Conservation (phyloP, 2,329 filamentous ascomycete genomes). For the Phialophora macrospora region DNA sequence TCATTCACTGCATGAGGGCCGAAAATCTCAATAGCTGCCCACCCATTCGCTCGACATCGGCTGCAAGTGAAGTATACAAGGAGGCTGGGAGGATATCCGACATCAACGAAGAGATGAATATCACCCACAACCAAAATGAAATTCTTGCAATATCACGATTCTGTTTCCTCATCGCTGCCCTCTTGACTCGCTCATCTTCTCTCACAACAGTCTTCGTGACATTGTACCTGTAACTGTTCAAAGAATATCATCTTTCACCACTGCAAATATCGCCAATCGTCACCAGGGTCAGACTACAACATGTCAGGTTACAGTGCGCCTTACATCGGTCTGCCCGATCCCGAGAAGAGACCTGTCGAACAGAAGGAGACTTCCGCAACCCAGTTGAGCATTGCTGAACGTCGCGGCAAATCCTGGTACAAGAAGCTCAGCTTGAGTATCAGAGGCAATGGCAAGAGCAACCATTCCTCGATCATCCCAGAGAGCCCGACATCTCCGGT, state of each 20-base stretch:
- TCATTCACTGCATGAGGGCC: constrained; percentile 8
- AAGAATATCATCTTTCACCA: background rate
- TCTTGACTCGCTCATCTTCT: background rate
- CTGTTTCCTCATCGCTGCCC: constrained; percentile 7
- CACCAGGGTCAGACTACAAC: constrained; percentile 6
- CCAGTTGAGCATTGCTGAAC: constrained; percentile 8
- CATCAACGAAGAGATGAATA: constrained; percentile 15
- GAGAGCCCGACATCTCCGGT: constrained; percentile 3
- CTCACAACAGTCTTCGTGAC: background rate
- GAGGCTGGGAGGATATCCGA: constrained; percentile 12
- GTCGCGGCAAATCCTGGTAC: constrained; percentile 14
- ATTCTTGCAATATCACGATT: constrained; percentile 11
- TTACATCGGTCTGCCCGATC: constrained; percentile 13
- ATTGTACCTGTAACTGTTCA: constrained; percentile 1
- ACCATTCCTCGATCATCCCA: constrained; percentile 8
- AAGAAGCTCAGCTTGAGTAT: constrained; percentile 22
- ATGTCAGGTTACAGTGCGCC: constrained; percentile 10
- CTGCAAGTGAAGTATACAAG: constrained; percentile 8
- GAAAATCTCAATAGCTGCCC: constrained; percentile 16
- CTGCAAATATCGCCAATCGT: background rate
- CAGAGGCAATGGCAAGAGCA: constrained; percentile 1
- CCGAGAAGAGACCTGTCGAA: constrained; percentile 17
- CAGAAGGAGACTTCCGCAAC: background rate
- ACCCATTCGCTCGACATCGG: constrained; percentile 12
- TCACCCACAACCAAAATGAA: constrained; percentile 9